Conservation (phyloP, 371 early-diverging fungal species). For the Racocetra persica region DNA sequence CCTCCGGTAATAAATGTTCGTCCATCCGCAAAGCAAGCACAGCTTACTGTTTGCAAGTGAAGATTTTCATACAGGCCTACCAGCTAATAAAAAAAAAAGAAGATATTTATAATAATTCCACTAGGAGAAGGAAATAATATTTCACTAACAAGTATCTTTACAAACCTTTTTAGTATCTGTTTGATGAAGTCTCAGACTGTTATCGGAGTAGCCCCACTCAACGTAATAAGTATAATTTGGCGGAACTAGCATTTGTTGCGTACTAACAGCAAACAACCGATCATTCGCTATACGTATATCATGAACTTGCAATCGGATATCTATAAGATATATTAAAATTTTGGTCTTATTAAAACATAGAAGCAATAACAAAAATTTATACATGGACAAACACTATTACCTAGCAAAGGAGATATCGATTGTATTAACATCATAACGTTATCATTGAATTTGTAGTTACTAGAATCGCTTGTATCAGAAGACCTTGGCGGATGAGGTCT, state of each 20-base stretch:
- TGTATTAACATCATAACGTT: constrained; percentile 65
- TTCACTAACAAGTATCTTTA: too few species aligned
- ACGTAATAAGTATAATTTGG: constrained; percentile 67
- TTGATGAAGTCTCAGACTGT: constrained; percentile 67
- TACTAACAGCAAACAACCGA: constrained; percentile 58
- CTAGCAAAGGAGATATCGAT: constrained; percentile 61
- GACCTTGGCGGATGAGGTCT: constrained; percentile 74
- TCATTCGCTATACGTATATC: constrained; percentile 60
- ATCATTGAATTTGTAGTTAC: constrained; percentile 58
- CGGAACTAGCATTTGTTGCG: constrained; percentile 62
- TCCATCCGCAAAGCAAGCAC: constrained; percentile 71
- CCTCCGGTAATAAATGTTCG: constrained; percentile 77
- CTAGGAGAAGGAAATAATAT: not conserved
- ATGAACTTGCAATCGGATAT: constrained; percentile 63
- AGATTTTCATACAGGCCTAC: constrained; percentile 74
- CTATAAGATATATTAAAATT: constrained; percentile 43
- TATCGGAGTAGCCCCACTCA: constrained; percentile 80
- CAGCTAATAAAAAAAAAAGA: constrained; percentile 45
- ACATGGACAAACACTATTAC: constrained; percentile 45
- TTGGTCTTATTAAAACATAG: not conserved
- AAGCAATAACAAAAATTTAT: not conserved
- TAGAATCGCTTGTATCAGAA: constrained; percentile 51
- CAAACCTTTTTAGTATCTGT: constrained; percentile 67
- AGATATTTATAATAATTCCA: not conserved
- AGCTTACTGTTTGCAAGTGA: constrained; percentile 73